A percentile compares a stretch with the other conserved stretches of the same genome.
Evolutionary conservation across 805 yeast species (phyloP).

Genomic region (Saturnispora quitensis): DNA sequence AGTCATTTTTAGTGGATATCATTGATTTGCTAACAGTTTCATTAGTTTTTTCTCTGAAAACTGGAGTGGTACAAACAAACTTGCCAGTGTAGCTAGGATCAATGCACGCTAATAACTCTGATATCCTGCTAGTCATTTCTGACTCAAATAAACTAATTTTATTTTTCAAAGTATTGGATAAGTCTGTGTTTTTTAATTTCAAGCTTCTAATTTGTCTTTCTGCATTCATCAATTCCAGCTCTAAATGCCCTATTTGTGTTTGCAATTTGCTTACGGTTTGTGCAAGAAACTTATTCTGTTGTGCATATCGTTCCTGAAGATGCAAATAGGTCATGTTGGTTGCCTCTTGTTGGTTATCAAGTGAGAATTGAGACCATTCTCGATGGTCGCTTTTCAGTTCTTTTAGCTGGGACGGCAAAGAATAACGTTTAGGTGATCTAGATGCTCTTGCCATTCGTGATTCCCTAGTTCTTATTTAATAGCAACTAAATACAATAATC

Average conservation of each 20-base stretch:
- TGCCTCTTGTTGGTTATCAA: background rate
- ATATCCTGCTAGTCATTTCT: slow-evolving; percentile 8
- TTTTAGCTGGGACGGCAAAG: background rate
- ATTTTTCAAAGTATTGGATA: slow-evolving; percentile 7
- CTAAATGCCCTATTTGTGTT: slow-evolving; percentile 44
- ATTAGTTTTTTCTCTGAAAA: background rate
- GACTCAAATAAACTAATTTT: slow-evolving; percentile 10
- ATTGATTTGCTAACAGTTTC: background rate
- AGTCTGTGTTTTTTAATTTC: slow-evolving; percentile 17
- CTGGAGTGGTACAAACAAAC: background rate
- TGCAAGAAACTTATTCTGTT: slow-evolving; percentile 54
- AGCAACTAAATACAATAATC: background rate
- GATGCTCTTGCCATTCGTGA: slow-evolving; percentile 4
- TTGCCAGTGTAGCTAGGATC: background rate
- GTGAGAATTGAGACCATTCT: background rate
- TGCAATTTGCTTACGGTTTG: slow-evolving; percentile 46
- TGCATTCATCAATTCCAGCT: slow-evolving; percentile 30
- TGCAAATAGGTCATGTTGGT: background rate
- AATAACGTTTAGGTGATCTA: slow-evolving; percentile 1
- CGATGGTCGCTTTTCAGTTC: background rate
- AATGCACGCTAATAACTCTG: background rate
- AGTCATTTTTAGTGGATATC: background rate
- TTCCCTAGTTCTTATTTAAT: background rate
- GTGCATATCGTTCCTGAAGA: slow-evolving; percentile 23
- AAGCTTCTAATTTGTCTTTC: slow-evolving; percentile 22